A percentile compares a stretch with the other conserved stretches of the same genome.
Conservation (phyloP, 208 protist species). For the Tetramitus jugosus region DNA sequence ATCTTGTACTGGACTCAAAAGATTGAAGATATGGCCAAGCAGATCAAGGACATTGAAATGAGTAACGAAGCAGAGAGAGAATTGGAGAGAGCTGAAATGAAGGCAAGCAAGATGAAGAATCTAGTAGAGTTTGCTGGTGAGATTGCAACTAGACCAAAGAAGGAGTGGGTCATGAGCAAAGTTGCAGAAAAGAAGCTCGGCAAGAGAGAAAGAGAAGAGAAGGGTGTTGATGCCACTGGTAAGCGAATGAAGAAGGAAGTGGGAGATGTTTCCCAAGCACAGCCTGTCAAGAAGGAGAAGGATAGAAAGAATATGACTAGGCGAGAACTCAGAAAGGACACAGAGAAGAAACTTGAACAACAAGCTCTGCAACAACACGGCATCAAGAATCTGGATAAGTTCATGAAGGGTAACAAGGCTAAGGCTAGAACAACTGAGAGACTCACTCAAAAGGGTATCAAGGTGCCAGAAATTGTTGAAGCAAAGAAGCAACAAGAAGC, state of each 20-base stretch:
- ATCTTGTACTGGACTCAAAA: not conserved
- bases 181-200: not conserved
- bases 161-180: not conserved
- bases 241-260: not conserved
- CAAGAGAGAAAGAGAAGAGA: not conserved
- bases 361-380: not conserved
- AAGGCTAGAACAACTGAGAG: not conserved
- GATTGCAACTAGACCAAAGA: conserved; percentile 5
- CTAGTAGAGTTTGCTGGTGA: not conserved
- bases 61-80: not conserved
- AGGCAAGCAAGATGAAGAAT: conserved; percentile 5
- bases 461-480: not conserved
- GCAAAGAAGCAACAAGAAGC: not conserved
- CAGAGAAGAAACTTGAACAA: not conserved
- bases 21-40: not conserved
- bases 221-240: not conserved
- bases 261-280: too few species aligned
- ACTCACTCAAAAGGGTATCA: not conserved
- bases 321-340: not conserved
- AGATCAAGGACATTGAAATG: not conserved
- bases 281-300: too few species aligned
- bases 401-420: not conserved
- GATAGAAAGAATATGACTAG: not conserved
- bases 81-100: conserved; percentile 4
- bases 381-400: not conserved